Evolutionary conservation across 1,284 basidiomycete genomes (phyloP).

Genomic region (Ustilago cynodontis): DNA sequence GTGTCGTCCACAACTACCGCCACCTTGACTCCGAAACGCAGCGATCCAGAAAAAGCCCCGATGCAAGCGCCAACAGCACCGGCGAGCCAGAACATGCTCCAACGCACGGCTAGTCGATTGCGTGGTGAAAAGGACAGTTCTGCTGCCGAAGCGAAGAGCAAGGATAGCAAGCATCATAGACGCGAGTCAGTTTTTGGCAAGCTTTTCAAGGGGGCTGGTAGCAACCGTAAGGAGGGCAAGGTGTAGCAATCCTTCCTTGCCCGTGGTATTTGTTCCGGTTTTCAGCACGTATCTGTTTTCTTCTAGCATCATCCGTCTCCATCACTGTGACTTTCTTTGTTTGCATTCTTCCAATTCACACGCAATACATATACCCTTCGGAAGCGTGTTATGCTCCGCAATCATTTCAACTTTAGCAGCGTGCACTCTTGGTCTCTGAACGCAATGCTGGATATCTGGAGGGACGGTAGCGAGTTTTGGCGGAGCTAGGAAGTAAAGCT

Average conservation of each 20-base stretch:
- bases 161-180: conserved; percentile 13
- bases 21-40: conserved; percentile 21
- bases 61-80: background rate
- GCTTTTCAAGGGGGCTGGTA: conserved; percentile 32
- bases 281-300: background rate
- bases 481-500: no score
- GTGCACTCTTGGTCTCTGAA: background rate
- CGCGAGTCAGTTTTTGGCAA: conserved; percentile 49
- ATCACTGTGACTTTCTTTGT: background rate
- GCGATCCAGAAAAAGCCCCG: conserved; percentile 3
- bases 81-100: conserved; percentile 27
- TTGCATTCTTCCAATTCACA: background rate
- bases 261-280: background rate
- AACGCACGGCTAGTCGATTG: conserved; percentile 31
- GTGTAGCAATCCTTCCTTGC: conserved; percentile 10
- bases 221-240: conserved; percentile 37
- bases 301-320: background rate
- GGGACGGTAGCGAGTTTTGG: no score
- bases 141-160: background rate
- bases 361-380: conserved; percentile 9
- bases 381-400: conserved; percentile 3
- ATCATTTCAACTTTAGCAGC: background rate
- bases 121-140: conserved; percentile 9
- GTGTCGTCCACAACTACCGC: conserved; percentile 31
- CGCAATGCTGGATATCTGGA: no score